Evolutionary conservation across 2,329 filamentous ascomycete genomes (phyloP), one percentile per base, ranked within the genome.

Genomic region (Nothomitra cinnamomea): DNA sequence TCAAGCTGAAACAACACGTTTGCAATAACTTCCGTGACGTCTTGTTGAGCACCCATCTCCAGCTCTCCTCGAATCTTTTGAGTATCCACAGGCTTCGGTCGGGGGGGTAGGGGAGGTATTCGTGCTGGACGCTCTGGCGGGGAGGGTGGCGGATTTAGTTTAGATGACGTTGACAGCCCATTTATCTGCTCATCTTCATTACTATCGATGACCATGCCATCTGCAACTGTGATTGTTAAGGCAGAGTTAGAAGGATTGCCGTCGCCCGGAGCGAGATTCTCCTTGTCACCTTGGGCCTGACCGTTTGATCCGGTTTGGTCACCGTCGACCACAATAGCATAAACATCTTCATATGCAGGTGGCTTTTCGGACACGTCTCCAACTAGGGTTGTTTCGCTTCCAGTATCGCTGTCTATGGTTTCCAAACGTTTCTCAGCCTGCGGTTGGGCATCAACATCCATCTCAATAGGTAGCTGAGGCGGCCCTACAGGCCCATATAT

Each of bases 1-100:
- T 92, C 85, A n/a, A 95, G 73, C 51, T 92, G 84, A 62, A 90
- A 88, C 55, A 95, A 79, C 24, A 95, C 85, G 61, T 90, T 92
- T 55, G 87, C 87, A 70, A 95, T 89, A 47, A 95, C 90, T 67
- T 98, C 92, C 12, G 88, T 88, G 3, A 95, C 90, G 67, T 98
- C 92, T 68, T 98, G 89, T 63, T 98, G 92, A 35, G 87, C 76
- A 17, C 76, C 76, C 42, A 76, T 71, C 59, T 80, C 73, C 3
- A 79, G 71, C 53, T 75, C 70, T 36, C 73, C 71, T 21, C 74
- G 63, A 53, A 64, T 61, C 52, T 65, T 64, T 53, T 65, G 65
- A 55, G 66, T 60, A 38, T 68, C 64, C 13, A 59, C 19, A 24
- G 38, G 17, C 17, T 55, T 52, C 3, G 64, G 56, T 42, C 65